Percentiles rank a stretch among this genome's conserved stretches.
Conservation (phyloP, 331 rosid species). For the Ulmus americana region DNA sequence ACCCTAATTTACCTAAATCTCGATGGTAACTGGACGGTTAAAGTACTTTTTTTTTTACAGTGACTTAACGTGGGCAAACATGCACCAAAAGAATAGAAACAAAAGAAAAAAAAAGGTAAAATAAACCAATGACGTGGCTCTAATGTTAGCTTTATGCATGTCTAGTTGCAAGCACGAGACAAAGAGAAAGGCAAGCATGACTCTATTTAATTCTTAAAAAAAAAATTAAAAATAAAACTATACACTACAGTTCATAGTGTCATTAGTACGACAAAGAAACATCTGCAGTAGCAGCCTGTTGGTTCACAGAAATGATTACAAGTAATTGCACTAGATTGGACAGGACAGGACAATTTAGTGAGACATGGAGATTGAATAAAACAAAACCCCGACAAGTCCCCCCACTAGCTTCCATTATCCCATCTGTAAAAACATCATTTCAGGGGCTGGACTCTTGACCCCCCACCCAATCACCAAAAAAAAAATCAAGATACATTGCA, state of each 20-base stretch:
- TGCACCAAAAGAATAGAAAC: conserved; percentile 4
- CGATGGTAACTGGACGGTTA: conserved; percentile 19
- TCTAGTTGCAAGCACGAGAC: conserved; percentile 29
- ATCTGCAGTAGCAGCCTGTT: conserved; percentile 26
- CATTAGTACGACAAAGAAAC: conserved; percentile 29
- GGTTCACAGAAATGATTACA: conserved; percentile 26
- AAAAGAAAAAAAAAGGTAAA: neutral
- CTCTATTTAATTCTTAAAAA: neutral
- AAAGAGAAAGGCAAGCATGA: conserved; percentile 1
- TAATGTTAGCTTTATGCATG: conserved; percentile 33
- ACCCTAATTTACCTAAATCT: too few species aligned
- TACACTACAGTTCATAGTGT: conserved; percentile 21
- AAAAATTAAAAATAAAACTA: neutral
- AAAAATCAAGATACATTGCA: conserved; percentile 30
- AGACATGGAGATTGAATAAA: conserved; percentile 28
- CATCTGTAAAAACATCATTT: conserved; percentile 25
- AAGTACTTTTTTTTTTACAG: conserved; percentile 2
- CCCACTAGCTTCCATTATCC: conserved; percentile 24
- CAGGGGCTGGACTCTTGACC: conserved; percentile 26
- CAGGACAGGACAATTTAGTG: conserved; percentile 22
- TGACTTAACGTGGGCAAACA: conserved; percentile 21
- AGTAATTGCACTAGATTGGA: neutral
- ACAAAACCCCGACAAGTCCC: conserved; percentile 29
- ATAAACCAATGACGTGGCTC: conserved; percentile 20
- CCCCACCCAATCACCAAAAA: conserved; percentile 12